Percentiles rank a stretch among this genome's conserved stretches.
phyloP scores from a whole-genome alignment of 768 basidiomycete genomes.

The Termitomyces sp. region DNA sequence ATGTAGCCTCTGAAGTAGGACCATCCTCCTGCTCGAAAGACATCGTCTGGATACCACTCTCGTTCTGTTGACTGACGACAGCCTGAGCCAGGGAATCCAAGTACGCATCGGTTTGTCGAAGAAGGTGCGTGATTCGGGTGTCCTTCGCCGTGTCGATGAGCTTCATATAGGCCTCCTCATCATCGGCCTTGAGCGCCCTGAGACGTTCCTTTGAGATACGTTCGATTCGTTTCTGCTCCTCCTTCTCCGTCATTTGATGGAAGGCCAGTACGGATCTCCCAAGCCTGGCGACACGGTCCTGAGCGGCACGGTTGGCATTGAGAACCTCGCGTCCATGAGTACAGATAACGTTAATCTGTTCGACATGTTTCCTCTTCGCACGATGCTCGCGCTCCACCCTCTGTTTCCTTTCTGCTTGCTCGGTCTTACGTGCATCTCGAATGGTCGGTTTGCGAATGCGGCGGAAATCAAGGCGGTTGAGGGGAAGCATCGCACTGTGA shows the following conservation, averaged over 20 bases:
- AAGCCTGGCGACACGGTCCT: constrained; percentile 67
- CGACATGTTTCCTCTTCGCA: constrained; percentile 95
- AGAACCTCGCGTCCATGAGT: constrained; percentile 77
- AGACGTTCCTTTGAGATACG: constrained; percentile 96
- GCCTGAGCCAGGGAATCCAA: constrained; percentile 94
- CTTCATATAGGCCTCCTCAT: constrained; percentile 99
- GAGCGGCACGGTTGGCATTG: constrained; percentile 58
- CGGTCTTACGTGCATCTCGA: constrained; percentile 86
- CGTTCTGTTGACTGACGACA: constrained; percentile 88
- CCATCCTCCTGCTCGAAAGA: constrained; percentile 65
- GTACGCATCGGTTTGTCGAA: constrained; percentile 91
- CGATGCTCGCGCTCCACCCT: constrained; percentile 88
- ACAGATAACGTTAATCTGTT: constrained; percentile 86
- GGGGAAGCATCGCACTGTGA: constrained; percentile 83
- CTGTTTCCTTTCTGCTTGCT: constrained; percentile 88
- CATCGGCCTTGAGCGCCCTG: constrained; percentile 94
- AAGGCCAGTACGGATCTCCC: constrained; percentile 79
- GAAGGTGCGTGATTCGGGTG: constrained; percentile 94
- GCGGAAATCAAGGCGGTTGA: constrained; percentile 91
- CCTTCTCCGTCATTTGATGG: constrained; percentile 91
- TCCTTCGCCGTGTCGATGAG: constrained; percentile 99
- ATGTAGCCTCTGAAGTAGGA: constrained; percentile 82
- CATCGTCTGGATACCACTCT: constrained; percentile 46
- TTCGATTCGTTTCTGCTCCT: constrained; percentile 97
- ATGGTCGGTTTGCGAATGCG: constrained; percentile 81